Conservation (phyloP, 176 grass and related monocot species). For the Oryza brachyantha region DNA sequence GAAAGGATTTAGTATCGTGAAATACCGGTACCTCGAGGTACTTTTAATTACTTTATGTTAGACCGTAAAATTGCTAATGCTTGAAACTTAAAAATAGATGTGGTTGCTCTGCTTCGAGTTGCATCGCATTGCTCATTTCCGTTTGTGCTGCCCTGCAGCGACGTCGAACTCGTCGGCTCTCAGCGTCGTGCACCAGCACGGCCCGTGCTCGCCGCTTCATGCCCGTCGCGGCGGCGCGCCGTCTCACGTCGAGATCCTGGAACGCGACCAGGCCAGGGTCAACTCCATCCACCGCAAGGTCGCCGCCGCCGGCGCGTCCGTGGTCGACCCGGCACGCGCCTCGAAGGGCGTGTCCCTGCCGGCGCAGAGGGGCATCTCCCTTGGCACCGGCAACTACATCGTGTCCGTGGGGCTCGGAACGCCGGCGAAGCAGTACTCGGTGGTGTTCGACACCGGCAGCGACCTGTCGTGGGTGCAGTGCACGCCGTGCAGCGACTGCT, state of each 20-base stretch:
- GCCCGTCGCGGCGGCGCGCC: background rate
- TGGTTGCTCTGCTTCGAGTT: background rate
- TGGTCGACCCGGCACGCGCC: background rate
- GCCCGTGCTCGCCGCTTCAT: constrained; percentile 54
- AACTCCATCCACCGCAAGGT: constrained; percentile 44
- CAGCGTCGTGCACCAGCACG: constrained; percentile 53
- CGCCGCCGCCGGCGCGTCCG: background rate
- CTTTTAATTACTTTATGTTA: no score
- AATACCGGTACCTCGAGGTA: no score
- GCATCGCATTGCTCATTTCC: background rate
- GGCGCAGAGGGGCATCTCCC: constrained; percentile 35
- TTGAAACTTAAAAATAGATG: no score
- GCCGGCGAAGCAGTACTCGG: constrained; percentile 36
- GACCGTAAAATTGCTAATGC: no score
- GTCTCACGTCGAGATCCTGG: constrained; percentile 42
- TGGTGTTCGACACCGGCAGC: constrained; percentile 88
- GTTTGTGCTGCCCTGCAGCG: background rate
- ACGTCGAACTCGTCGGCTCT: constrained; percentile 34
- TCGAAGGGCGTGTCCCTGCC: constrained; percentile 51
- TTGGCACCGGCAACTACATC: constrained; percentile 71
- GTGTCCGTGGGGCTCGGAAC: constrained; percentile 70
- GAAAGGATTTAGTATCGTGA: no score
- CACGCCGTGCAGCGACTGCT: constrained; percentile 55
- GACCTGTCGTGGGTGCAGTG: constrained; percentile 93
- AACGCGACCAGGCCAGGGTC: constrained; percentile 53